Percentiles rank a stretch among this genome's conserved stretches.
Evolutionary conservation across 2,329 filamentous ascomycete species (phyloP).

Genomic region (Fusarium algeriense): DNA sequence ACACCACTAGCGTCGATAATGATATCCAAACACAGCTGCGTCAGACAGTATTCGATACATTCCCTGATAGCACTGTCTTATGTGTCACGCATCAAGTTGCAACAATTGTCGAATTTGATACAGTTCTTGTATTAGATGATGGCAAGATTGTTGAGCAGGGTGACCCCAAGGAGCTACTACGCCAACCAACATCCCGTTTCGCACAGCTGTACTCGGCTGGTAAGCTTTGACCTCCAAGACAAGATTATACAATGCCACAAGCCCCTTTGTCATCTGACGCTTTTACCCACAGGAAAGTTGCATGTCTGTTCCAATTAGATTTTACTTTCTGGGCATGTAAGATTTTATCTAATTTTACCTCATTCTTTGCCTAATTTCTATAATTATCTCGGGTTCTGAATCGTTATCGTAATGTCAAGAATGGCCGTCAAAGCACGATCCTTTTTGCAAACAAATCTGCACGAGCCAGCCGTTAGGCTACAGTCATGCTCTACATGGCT

Average conservation of each 20-base stretch:
- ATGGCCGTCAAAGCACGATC: too few relatives aligned
- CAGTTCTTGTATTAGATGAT: background rate
- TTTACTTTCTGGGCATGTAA: background rate
- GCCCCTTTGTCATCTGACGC: background rate
- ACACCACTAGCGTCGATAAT: background rate
- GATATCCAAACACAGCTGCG: background rate
- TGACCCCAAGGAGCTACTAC: background rate
- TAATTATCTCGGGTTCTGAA: too few relatives aligned
- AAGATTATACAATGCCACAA: background rate
- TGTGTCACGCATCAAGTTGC: conserved; percentile 3
- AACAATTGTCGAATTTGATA: background rate
- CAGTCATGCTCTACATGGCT: background rate
- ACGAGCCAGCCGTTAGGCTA: too few relatives aligned
- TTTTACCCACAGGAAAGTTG: too few relatives aligned
- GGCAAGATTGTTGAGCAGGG: background rate
- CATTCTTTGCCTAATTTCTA: too few relatives aligned
- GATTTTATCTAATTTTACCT: too few relatives aligned
- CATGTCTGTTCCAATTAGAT: background rate
- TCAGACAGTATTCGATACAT: background rate
- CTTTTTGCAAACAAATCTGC: too few relatives aligned
- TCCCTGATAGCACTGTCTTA: background rate
- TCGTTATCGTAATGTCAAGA: too few relatives aligned
- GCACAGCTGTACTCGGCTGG: background rate
- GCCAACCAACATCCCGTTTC: background rate
- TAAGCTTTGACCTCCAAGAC: background rate